phyloP scores from a whole-genome alignment of 2,329 filamentous ascomycete genomes.

The Aspergillus texensis region DNA sequence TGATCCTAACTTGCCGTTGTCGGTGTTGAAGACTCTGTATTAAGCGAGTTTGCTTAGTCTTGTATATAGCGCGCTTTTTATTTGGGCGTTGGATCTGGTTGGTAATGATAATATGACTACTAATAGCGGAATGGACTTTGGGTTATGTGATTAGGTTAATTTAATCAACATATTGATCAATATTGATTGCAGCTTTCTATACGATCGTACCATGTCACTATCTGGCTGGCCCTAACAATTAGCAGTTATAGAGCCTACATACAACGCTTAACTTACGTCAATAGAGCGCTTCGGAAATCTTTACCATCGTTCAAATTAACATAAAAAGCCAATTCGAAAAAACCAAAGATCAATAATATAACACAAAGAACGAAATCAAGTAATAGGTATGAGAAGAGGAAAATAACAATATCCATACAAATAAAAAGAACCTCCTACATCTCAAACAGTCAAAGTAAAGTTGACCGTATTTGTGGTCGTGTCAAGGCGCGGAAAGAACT shows the following conservation, averaged over 20 bases:
- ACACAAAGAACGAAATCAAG: neutral
- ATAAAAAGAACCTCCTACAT: neutral
- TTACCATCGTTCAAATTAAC: neutral
- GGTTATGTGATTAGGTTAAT: neutral
- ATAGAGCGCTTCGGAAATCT: neutral
- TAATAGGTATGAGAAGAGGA: neutral
- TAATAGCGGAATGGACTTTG: neutral
- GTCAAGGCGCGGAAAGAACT: constrained; percentile 56
- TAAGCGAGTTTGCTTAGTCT: constrained; percentile 23
- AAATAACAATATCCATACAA: neutral
- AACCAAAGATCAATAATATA: neutral
- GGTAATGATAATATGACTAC: neutral
- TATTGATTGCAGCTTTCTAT: neutral
- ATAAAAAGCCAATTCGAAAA: neutral
- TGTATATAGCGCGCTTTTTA: neutral
- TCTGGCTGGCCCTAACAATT: neutral
- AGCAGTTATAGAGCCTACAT: neutral
- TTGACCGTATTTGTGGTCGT: constrained; percentile 51
- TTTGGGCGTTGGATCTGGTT: neutral
- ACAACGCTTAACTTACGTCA: neutral
- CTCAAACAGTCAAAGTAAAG: constrained; percentile 50
- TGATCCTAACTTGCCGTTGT: constrained; percentile 59
- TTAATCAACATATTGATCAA: neutral
- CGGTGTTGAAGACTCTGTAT: constrained; percentile 56
- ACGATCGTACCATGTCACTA: neutral